Base-by-base conservation (phyloP, 352 stramenopile genomes). In the Globisporangium sylvaticum region DNA sequence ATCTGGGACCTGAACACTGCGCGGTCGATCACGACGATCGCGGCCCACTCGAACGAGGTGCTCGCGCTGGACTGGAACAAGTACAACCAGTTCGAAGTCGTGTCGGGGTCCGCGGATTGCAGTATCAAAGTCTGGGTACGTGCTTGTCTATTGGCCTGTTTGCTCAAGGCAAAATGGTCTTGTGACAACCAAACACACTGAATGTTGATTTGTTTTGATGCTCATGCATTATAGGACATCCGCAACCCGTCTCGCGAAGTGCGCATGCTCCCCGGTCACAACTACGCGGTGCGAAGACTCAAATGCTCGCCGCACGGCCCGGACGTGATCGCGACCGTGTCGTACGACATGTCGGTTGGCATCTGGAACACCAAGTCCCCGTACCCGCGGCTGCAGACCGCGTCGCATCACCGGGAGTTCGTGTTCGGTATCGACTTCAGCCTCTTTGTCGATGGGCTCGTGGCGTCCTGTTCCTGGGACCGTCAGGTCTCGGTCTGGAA, bases 51-150 rank as follows among this genome's bases (percentile, higher is more conserved):
- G 53, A 90, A 90, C 46, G 91, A 97, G 60, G 88, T 97, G 50
- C 81, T 97, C 0, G 75, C 85, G 25, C 77, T 95, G 50, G 91
- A 97, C 74, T 97, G 91, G 91, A 96, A 96, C 80, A 97, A 97
- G 77, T 97, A 97, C 78, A 95, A 96, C 57, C 81, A 92, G 58
- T 92, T 91, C 52, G 73, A 96, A 71, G 69, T 97, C 62, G 87
- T 94, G 29, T 94, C 89, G 0, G 91, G 89, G 29, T 96, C 89
- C 7, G 84, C 87, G 1, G 90, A 96, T 56, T 87, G 84, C 65
- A 81, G 64, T 44, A 90, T 97, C 66, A 93, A 92, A 79, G 67
- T 96, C 24, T 97, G 89, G 85, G 86, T 94, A 79, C 1, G 50
- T 54, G 27, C 2, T 14, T n/a, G 39, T n/a, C n/a, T n/a, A 2